Percentiles rank a stretch among this genome's conserved stretches.
Conservation (phyloP, 768 basidiomycete species). For the Mycena rebaudengoi region DNA sequence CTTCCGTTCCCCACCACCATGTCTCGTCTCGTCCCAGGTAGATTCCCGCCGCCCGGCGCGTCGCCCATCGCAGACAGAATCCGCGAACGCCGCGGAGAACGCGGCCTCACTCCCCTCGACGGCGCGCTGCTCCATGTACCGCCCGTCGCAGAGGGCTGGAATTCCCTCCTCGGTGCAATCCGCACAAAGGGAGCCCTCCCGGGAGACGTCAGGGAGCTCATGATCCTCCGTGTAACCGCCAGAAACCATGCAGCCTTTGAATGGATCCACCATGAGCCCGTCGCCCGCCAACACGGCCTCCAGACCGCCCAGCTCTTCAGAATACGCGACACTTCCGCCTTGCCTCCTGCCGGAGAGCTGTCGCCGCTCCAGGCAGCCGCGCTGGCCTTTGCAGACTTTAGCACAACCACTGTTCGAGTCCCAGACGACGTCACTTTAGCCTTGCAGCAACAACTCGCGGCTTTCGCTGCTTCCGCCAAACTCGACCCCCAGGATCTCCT, state of each 20-base stretch:
- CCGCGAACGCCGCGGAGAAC: conserved; percentile 54
- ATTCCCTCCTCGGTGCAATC: conserved; percentile 57
- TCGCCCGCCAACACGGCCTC: conserved; percentile 60
- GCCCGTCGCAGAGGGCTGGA: conserved; percentile 59
- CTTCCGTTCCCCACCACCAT: conserved; percentile 13
- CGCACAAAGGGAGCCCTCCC: conserved; percentile 56
- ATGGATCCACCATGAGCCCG: conserved; percentile 65
- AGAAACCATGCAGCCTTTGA: conserved; percentile 59
- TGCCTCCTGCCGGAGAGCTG: conserved; percentile 50
- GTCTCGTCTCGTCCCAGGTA: conserved; percentile 55
- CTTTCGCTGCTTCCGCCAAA: conserved; percentile 33
- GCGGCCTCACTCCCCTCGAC: conserved; percentile 60
- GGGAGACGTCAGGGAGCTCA: conserved; percentile 59
- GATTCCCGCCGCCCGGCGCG: conserved; percentile 51
- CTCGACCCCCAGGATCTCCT: conserved; percentile 51
- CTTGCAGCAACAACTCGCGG: conserved; percentile 50
- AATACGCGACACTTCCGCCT: conserved; percentile 58
- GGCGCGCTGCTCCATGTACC: conserved; percentile 58
- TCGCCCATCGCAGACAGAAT: conserved; percentile 59
- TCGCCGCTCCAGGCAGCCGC: conserved; percentile 60
- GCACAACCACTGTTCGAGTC: conserved; percentile 57
- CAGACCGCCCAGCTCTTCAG: conserved; percentile 61
- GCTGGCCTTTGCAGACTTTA: conserved; percentile 66
- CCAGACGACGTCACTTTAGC: conserved; percentile 48
- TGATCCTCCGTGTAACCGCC: conserved; percentile 62